Conservation (phyloP, 2,329 filamentous ascomycete genomes). For the Coniella lustricola region DNA sequence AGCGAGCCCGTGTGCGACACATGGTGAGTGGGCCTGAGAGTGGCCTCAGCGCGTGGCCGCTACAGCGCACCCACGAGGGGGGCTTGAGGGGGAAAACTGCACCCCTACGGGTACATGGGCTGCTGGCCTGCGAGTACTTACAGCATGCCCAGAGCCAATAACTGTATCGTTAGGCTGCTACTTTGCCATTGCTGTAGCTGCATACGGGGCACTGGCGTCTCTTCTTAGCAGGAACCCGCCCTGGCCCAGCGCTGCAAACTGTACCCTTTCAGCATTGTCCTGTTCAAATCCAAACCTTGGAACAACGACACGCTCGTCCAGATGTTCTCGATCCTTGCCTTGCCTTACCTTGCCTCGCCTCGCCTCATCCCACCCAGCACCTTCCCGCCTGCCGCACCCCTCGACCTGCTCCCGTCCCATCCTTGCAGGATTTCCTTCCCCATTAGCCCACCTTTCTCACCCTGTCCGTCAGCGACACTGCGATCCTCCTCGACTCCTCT, state of each 20-base stretch:
- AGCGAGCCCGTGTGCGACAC: conserved; percentile 6
- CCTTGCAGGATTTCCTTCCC: conserved; percentile 2
- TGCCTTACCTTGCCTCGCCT: background rate
- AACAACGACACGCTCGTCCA: background rate
- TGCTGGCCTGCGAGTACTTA: too few relatives aligned
- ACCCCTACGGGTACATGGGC: too few relatives aligned
- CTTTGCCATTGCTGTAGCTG: too few relatives aligned
- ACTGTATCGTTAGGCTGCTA: too few relatives aligned
- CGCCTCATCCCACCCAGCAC: background rate
- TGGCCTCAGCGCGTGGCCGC: conserved; percentile 1
- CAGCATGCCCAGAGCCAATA: too few relatives aligned
- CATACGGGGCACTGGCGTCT: too few relatives aligned
- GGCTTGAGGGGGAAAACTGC: too few relatives aligned
- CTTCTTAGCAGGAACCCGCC: too few relatives aligned
- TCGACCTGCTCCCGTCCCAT: background rate
- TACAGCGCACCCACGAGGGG: background rate
- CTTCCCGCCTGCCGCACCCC: background rate
- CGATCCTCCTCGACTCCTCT: background rate
- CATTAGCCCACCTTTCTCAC: conserved; percentile 1
- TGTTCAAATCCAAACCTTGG: too few relatives aligned
- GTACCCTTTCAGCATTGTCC: too few relatives aligned
- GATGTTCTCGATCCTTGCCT: background rate
- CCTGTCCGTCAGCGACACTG: background rate
- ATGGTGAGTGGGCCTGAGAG: background rate
- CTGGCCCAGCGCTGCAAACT: too few relatives aligned